Percentiles rank a stretch among this genome's conserved stretches.
These are phyloP conservation scores for Prototheca wickerhamii DNA, from an alignment of 163 green algal genomes.

Conservation along the genomic window DNA sequence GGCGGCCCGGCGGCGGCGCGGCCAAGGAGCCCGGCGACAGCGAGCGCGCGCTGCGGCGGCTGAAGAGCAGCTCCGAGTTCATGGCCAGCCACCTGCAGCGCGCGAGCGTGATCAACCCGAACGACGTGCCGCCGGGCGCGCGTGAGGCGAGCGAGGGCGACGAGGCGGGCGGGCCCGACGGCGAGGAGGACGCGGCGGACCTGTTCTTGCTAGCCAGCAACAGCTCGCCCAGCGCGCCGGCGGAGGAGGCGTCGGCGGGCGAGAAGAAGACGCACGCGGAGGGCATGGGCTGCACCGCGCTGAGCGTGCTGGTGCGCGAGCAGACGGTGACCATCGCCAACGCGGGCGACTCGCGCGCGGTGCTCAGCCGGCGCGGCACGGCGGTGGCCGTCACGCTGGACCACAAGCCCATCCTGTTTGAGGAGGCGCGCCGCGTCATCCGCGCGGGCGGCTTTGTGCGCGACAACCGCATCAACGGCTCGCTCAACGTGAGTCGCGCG, in stretches of 20 bases:
- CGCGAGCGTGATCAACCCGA: conserved; percentile 8
- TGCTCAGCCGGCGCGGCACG: conserved; percentile 40
- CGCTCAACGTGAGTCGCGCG: conserved; percentile 79
- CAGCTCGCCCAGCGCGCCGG: background rate
- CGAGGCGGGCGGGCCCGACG: background rate
- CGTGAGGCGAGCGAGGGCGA: background rate
- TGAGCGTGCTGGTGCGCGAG: conserved; percentile 25
- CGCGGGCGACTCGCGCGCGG: conserved; percentile 55
- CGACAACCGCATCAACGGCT: conserved; percentile 81
- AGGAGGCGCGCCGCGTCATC: conserved; percentile 55
- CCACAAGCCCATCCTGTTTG: conserved; percentile 66
- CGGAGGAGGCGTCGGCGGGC: background rate
- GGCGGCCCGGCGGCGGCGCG: background rate
- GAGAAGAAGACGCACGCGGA: conserved; percentile 30
- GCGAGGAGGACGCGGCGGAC: background rate
- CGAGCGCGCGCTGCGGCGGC: conserved; percentile 3
- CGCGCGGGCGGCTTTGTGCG: conserved; percentile 68
- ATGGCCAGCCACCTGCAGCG: conserved; percentile 19
- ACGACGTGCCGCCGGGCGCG: background rate
- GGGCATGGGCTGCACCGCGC: conserved; percentile 45
- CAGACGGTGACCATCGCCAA: conserved; percentile 53
- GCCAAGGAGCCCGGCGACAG: background rate
- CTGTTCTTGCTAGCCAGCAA: background rate
- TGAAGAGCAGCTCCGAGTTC: conserved; percentile 14
- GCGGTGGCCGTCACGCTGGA: conserved; percentile 54